Evolutionary conservation across 73 alveolate genomes (phyloP).

Genomic region (Paramecium octaurelia): DNA sequence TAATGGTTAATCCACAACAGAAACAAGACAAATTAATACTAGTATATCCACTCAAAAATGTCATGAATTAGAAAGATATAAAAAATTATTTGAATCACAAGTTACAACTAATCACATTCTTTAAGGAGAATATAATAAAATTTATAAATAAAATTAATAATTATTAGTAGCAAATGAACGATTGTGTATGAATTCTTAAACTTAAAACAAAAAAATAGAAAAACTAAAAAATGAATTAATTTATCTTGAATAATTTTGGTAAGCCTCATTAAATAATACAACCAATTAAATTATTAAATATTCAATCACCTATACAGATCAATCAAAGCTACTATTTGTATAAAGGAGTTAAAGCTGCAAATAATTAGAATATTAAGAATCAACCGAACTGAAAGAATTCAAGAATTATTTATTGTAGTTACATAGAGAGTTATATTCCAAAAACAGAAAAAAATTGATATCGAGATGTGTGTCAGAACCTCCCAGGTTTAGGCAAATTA

Average conservation of each 20-base stretch:
- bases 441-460: neutral
- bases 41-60: neutral
- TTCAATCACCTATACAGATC: neutral
- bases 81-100: neutral
- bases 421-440: neutral
- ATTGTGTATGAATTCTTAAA: neutral
- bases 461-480: constrained; percentile 10
- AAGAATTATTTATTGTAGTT: neutral
- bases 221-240: neutral
- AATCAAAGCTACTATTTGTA: neutral
- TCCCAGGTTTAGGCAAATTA: neutral
- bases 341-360: neutral
- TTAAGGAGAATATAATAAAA: neutral
- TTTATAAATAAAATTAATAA: constrained; percentile 7
- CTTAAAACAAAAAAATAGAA: neutral
- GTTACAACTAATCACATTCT: neutral
- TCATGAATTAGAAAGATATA: neutral
- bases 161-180: neutral
- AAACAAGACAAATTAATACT: neutral
- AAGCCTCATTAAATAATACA: neutral
- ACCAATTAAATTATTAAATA: neutral
- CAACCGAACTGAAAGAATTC: constrained; percentile 9
- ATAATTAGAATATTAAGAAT: neutral
- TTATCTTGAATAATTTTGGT: constrained; percentile 7
- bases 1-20: neutral